These are phyloP conservation scores for Diaporthe batatas DNA, from an alignment of 2,329 filamentous ascomycete species.

Conservation along the genomic window DNA sequence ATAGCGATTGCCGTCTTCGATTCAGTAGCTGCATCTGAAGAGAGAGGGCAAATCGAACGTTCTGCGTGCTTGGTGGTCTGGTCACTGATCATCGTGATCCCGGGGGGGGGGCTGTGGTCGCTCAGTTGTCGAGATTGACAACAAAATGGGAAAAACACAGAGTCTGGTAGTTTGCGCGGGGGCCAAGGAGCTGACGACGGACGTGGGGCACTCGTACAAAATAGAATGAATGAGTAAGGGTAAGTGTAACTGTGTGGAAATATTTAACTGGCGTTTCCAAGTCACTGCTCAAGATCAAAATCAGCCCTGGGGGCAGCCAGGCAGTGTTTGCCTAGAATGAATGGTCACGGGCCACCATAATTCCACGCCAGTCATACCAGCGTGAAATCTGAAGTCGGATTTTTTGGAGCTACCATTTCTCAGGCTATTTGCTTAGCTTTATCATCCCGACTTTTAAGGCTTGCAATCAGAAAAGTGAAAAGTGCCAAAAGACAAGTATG, in stretches of 20 bases:
- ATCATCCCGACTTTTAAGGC: neutral
- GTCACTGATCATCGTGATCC: neutral
- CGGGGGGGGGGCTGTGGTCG: neutral
- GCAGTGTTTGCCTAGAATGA: neutral
- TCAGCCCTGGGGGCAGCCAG: neutral
- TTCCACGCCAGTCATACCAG: neutral
- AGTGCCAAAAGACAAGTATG: too few relatives aligned
- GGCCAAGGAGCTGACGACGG: neutral
- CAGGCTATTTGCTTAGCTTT: neutral
- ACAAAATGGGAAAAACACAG: too few relatives aligned
- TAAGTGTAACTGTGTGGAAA: too few relatives aligned
- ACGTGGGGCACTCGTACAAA: too few relatives aligned
- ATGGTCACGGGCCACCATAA: neutral
- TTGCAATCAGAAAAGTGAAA: too few relatives aligned
- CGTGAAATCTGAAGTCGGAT: neutral
- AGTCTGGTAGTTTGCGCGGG: neutral
- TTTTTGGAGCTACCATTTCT: neutral
- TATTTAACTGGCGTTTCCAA: too few relatives aligned
- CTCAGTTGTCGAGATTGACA: too few relatives aligned
- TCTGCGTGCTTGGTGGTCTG: neutral
- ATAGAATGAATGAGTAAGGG: neutral
- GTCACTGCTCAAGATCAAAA: neutral
- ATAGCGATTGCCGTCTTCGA: slow-evolving; percentile 15
- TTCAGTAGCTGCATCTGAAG: neutral
- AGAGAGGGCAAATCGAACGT: too few relatives aligned